Percentiles rank a stretch among this genome's conserved stretches.
Evolutionary conservation across 169 alveolate genomes (phyloP).

Genomic region (Plasmodium reichenowi): DNA sequence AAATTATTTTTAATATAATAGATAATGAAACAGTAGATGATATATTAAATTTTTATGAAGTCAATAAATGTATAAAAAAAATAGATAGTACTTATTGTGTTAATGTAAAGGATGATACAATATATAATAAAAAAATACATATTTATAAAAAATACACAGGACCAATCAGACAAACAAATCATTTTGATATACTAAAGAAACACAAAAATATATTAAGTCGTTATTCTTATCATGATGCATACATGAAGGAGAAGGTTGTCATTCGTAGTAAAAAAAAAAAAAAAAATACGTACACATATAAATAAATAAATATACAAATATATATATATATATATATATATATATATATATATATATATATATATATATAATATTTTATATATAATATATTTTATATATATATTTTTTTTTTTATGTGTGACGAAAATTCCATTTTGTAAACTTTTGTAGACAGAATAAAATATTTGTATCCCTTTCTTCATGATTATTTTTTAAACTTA

Average conservation of each 20-base stretch:
- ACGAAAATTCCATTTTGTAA: no score
- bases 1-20: constrained; percentile 12
- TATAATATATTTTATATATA: no score
- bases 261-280: constrained; percentile 9
- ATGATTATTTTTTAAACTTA: constrained; percentile 31
- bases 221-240: neutral
- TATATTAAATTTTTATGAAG: constrained; percentile 19
- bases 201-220: neutral
- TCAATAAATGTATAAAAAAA: constrained; percentile 19
- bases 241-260: constrained; percentile 27
- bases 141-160: constrained; percentile 42
- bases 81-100: constrained; percentile 17
- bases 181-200: neutral
- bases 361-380: no score
- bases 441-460: constrained; percentile 15
- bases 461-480: constrained; percentile 24
- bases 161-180: constrained; percentile 2
- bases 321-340: no score
- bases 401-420: no score
- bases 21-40: constrained; percentile 34
- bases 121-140: constrained; percentile 24
- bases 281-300: neutral
- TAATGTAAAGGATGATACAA: constrained; percentile 19
- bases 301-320: no score
- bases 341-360: no score